Conservation (phyloP, 2,329 filamentous ascomycete genomes). For the Elsinoe australis region DNA sequence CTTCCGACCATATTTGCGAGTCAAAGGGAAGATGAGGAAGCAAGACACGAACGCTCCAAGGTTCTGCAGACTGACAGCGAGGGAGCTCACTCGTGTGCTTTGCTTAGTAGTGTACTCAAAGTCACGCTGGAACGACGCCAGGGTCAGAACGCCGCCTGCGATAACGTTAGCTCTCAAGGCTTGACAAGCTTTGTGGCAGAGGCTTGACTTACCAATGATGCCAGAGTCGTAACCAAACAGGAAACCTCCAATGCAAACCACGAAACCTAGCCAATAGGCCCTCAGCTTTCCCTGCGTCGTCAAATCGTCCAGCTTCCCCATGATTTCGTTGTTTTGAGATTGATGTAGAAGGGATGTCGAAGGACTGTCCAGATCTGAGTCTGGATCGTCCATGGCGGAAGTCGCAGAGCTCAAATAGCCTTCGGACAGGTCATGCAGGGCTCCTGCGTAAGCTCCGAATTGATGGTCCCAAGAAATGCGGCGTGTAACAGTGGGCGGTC, state of each 20-base stretch:
- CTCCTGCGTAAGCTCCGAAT: neutral
- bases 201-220: constrained; percentile 34
- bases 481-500: neutral
- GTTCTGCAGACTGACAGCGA: constrained; percentile 46
- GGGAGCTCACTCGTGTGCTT: constrained; percentile 37
- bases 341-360: neutral
- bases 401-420: neutral
- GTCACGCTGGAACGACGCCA: constrained; percentile 38
- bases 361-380: neutral
- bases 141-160: constrained; percentile 39
- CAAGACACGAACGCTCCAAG: constrained; percentile 48
- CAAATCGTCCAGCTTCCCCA: constrained; percentile 1
- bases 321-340: neutral
- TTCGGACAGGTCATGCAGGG: neutral
- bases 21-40: constrained; percentile 44
- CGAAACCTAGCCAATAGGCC: constrained; percentile 46
- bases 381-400: neutral
- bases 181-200: constrained; percentile 8
- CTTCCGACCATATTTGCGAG: constrained; percentile 40
- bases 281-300: constrained; percentile 33
- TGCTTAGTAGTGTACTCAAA: constrained; percentile 37
- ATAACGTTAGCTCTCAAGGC: neutral
- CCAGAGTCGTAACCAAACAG: constrained; percentile 41
- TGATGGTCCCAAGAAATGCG: neutral
- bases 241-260: constrained; percentile 47